phyloP scores from a whole-genome alignment of 495 filamentous ascomycete species.

The Xylaria acuta region DNA sequence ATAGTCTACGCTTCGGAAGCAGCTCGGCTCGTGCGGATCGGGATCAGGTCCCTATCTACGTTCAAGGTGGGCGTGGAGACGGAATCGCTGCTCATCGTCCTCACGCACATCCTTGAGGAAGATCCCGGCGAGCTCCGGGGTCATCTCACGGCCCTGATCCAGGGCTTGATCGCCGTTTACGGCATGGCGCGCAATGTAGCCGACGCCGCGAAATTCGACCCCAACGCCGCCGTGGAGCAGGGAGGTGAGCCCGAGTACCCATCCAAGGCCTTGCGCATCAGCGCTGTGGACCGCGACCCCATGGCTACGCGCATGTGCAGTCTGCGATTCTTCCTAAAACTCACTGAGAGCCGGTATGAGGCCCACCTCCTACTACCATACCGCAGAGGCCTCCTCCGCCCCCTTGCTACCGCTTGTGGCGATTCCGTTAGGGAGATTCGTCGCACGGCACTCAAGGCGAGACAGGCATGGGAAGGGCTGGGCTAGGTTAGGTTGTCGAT shows the following conservation, averaged over 20 bases:
- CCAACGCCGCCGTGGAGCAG: background rate
- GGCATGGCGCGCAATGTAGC: slow-evolving; percentile 33
- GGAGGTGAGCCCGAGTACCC: background rate
- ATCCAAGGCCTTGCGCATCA: background rate
- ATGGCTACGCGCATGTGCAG: slow-evolving; percentile 43
- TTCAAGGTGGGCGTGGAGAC: slow-evolving; percentile 35
- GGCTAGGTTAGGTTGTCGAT: slow-evolving; percentile 24
- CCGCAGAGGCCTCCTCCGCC: slow-evolving; percentile 43
- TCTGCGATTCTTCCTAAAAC: slow-evolving; percentile 46
- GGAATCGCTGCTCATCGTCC: slow-evolving; percentile 45
- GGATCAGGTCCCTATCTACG: slow-evolving; percentile 45
- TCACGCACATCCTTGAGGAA: slow-evolving; percentile 47
- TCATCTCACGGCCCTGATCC: slow-evolving; percentile 46
- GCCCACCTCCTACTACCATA: slow-evolving; percentile 44
- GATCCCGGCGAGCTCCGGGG: slow-evolving; percentile 43
- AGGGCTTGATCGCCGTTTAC: slow-evolving; percentile 40
- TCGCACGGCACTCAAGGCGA: slow-evolving; percentile 47
- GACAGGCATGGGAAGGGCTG: slow-evolving; percentile 49
- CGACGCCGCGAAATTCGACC: slow-evolving; percentile 13
- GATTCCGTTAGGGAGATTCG: slow-evolving; percentile 53
- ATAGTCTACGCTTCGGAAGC: slow-evolving; percentile 51
- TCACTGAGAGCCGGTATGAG: slow-evolving; percentile 48
- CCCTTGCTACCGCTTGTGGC: slow-evolving; percentile 50
- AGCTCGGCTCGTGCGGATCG: slow-evolving; percentile 42
- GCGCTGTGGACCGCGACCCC: slow-evolving; percentile 19